A percentile compares a stretch with the other conserved stretches of the same genome.
Conservation (phyloP, 495 filamentous ascomycete species). For the Beverwykella pulmonaria region DNA sequence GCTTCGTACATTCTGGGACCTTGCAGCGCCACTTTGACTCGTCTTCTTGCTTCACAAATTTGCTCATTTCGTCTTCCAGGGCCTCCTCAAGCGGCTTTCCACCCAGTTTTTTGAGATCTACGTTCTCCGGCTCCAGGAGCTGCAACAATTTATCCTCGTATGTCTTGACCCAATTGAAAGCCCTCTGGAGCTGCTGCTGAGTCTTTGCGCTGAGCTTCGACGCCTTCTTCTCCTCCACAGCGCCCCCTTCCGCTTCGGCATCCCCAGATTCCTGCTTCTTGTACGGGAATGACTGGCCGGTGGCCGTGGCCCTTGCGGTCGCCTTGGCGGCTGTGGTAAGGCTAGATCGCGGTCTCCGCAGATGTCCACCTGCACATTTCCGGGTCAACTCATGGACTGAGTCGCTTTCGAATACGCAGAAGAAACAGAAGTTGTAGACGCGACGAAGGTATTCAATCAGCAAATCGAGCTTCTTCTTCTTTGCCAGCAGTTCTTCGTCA, state of each 20-base stretch:
- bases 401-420: constrained; percentile 98
- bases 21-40: constrained; percentile 96
- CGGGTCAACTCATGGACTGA: constrained; percentile 92
- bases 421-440: constrained; percentile 98
- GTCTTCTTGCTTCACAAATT: constrained; percentile 94
- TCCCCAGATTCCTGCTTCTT: constrained; percentile 69
- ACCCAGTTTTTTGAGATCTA: constrained; percentile 83
- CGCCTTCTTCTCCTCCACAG: constrained; percentile 61
- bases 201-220: constrained; percentile 69
- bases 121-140: constrained; percentile 84
- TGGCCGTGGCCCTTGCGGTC: constrained; percentile 80
- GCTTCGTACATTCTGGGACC: constrained; percentile 90
- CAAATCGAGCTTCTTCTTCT: constrained; percentile 96
- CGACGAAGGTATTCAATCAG: constrained; percentile 95
- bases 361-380: constrained; percentile 95
- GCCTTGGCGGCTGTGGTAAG: constrained; percentile 79
- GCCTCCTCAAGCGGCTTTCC: constrained; percentile 85
- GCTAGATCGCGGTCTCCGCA: constrained; percentile 82
- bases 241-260: constrained; percentile 56
- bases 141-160: constrained; percentile 96
- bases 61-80: constrained; percentile 79
- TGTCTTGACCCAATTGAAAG: constrained; percentile 99
- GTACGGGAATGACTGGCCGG: constrained; percentile 75
- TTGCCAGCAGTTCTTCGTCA: constrained; percentile 82
- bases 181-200: constrained; percentile 88